These are phyloP conservation scores for Salix caprea DNA, from an alignment of 345 rosid species.

Conservation along the genomic window DNA sequence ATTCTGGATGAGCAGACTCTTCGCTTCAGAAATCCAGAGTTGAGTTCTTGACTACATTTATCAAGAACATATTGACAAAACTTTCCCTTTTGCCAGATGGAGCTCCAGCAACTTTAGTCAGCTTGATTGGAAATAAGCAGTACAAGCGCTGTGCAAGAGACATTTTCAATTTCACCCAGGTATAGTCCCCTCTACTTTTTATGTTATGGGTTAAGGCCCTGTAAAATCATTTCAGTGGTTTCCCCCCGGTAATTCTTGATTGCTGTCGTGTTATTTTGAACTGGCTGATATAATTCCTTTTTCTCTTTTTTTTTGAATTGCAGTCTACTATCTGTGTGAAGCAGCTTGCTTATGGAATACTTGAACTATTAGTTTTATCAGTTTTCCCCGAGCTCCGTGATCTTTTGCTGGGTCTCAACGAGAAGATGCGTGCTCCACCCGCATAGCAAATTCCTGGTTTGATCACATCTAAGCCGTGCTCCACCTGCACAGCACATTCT, in stretches of 20 bases:
- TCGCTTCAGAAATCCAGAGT: neutral
- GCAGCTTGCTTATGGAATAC: constrained; percentile 74
- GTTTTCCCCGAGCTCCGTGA: constrained; percentile 87
- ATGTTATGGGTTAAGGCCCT: neutral
- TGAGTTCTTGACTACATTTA: neutral
- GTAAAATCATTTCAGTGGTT: neutral
- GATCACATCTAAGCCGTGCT: neutral
- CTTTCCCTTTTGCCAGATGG: constrained; percentile 53
- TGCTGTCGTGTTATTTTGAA: neutral
- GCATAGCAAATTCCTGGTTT: constrained; percentile 5
- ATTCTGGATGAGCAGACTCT: neutral
- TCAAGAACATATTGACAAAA: neutral
- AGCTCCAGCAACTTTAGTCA: constrained; percentile 80
- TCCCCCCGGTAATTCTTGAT: neutral
- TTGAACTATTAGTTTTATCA: constrained; percentile 64
- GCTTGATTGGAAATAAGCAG: constrained; percentile 86
- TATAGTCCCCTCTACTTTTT: constrained; percentile 8
- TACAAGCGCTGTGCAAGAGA: constrained; percentile 92
- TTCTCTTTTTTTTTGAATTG: neutral
- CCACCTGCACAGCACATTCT: constrained; percentile 13
- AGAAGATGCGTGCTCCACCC: constrained; percentile 31
- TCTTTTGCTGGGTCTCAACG: constrained; percentile 59
- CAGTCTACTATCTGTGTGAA: constrained; percentile 91
- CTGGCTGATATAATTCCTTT: neutral
- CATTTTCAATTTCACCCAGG: constrained; percentile 95